Evolutionary conservation across 345 rosid genomes (phyloP), one percentile per base, ranked within the genome.

Genomic region (Populus tremula): DNA sequence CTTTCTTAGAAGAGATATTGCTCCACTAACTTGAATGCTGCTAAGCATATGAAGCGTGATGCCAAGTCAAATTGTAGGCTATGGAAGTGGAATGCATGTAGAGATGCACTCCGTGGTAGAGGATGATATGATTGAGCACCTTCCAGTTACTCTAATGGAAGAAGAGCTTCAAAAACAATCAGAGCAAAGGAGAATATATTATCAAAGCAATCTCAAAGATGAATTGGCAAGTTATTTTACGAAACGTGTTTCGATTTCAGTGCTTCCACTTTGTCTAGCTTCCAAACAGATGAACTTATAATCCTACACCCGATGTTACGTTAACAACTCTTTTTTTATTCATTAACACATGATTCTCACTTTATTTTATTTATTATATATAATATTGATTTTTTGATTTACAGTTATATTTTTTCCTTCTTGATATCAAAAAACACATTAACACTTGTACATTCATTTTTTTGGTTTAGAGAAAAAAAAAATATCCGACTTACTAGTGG

Each of bases 141-240:
- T 36, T 73, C 69, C 76, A 36, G 36, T 50, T 69, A 50, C 33
- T 31, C 21, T 49, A 71, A 35, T 3, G 27, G 27, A 27, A 63
- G 49, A 68, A 71, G 70, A 31, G 33, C 33, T 31, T 31, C 33
- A 31, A 31, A 31, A 35, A 12, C 13, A 25, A 43, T 31, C 35
- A 16, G 47, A 39, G 66, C 53, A 20, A 25, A 75, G 16, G 65
- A 27, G 23, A 84, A 79, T 56, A 39, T 76, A 43, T 70, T 75
- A 25, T 62, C 81, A 59, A 69, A 67, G 77, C 77, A 77, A 41
- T 17, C 33, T 11, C 38, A 67, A 16, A 67, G 17, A 69, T 56
- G 36, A 62, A 68, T 79, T 16, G 82, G 73, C 35, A 73, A 45
- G 75, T 88, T 87, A 78, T 83, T 90, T 74, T 86, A 65, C 73